Percentiles rank a stretch among this genome's conserved stretches.
These are phyloP conservation scores for Torulaspora microellipsoides DNA, from an alignment of 805 yeast genomes.

Conservation along the genomic window DNA sequence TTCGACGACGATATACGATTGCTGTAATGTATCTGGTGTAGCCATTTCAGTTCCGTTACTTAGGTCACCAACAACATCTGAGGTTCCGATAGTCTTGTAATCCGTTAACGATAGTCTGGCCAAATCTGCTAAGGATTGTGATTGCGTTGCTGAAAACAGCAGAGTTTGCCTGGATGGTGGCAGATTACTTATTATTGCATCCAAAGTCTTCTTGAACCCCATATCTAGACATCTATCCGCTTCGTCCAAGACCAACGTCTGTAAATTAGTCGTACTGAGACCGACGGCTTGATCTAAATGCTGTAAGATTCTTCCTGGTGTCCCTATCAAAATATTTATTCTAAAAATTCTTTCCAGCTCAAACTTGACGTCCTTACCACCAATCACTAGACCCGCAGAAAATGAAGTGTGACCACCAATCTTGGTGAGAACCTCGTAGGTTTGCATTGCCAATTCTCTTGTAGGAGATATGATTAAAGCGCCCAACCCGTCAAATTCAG, in stretches of 20 bases:
- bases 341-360: constrained; percentile 76
- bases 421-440: constrained; percentile 78
- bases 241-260: constrained; percentile 79
- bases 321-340: constrained; percentile 80
- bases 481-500: constrained; percentile 82
- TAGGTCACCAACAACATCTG: constrained; percentile 40
- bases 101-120: constrained; percentile 58
- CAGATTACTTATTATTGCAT: constrained; percentile 69
- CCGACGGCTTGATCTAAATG: constrained; percentile 88
- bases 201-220: constrained; percentile 84
- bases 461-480: constrained; percentile 90
- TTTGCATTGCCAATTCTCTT: constrained; percentile 86
- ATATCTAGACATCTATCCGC: constrained; percentile 91
- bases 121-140: constrained; percentile 73
- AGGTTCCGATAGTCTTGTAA: constrained; percentile 44
- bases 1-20: constrained; percentile 67
- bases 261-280: constrained; percentile 67
- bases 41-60: constrained; percentile 54
- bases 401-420: constrained; percentile 71
- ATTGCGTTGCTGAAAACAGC: constrained; percentile 84
- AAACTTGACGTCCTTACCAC: constrained; percentile 82
- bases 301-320: constrained; percentile 88
- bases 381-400: constrained; percentile 88
- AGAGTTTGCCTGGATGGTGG: constrained; percentile 81
- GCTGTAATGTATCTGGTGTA: constrained; percentile 83